phyloP scores from a whole-genome alignment of 305 asterid species.

The Solanum hybrid region DNA sequence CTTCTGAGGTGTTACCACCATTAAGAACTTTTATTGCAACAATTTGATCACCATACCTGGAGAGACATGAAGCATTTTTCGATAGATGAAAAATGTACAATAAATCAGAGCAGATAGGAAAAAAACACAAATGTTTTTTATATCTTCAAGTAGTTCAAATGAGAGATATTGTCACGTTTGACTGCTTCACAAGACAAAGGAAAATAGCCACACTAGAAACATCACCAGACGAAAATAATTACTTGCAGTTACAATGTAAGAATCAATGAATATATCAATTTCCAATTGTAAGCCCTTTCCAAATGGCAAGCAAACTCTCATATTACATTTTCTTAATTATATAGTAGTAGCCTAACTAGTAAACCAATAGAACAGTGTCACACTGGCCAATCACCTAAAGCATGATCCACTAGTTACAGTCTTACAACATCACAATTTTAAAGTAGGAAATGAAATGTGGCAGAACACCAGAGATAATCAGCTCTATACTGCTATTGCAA shows the following conservation, averaged over 20 bases:
- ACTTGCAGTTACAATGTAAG: background rate
- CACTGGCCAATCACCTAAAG: background rate
- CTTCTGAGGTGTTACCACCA: slow-evolving; percentile 58
- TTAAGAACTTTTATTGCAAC: slow-evolving; percentile 89
- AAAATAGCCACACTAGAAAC: background rate
- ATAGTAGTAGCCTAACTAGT: background rate
- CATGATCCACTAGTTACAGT: background rate
- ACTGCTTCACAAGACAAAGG: background rate
- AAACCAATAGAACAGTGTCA: slow-evolving; percentile 9
- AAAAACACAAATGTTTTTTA: background rate
- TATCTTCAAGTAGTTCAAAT: background rate
- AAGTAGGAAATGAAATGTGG: background rate
- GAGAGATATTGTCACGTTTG: background rate
- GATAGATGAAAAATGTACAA: background rate
- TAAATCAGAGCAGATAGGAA: background rate
- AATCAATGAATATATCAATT: background rate
- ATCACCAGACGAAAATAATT: background rate
- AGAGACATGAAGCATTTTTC: background rate
- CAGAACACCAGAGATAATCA: background rate
- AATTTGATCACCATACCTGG: slow-evolving; percentile 71
- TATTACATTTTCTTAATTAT: background rate
- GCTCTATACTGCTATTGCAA: background rate
- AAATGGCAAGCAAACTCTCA: background rate
- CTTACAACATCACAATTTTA: background rate
- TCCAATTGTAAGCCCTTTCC: background rate